These are phyloP conservation scores for Larix sibirica DNA, from an alignment of 83 land plant species.

Conservation along the genomic window DNA sequence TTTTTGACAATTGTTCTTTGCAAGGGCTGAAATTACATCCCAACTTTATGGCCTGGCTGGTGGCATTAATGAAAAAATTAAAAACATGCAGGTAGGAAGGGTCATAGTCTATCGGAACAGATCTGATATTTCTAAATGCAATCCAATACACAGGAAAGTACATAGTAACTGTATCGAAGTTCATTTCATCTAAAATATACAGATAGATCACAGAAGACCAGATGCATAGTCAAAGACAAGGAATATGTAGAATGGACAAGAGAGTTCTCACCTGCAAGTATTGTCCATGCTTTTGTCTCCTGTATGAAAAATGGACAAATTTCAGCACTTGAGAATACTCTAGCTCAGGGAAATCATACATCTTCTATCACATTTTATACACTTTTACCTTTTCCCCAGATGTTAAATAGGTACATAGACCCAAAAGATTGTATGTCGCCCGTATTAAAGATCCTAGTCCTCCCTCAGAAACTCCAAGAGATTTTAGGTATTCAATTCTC, in stretches of 20 bases:
- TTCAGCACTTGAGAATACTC: not conserved
- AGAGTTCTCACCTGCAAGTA: slow-evolving; percentile 64
- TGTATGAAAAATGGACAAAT: slow-evolving; percentile 18
- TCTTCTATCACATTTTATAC: too few relatives aligned
- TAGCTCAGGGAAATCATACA: too few relatives aligned
- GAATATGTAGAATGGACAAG: not conserved
- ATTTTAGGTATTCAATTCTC: slow-evolving; percentile 78
- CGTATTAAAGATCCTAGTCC: slow-evolving; percentile 93
- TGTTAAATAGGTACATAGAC: slow-evolving; percentile 95
- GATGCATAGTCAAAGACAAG: not conserved
- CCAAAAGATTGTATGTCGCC: slow-evolving; percentile 86
- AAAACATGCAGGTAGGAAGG: not conserved
- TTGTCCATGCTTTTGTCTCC: slow-evolving; percentile 99
- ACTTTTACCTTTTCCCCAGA: slow-evolving; percentile 89
- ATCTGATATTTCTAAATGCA: not conserved
- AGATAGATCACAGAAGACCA: not conserved
- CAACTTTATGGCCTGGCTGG: not conserved
- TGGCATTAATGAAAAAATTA: not conserved
- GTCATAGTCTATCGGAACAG: not conserved
- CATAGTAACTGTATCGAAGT: not conserved
- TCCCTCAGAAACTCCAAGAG: slow-evolving; percentile 92
- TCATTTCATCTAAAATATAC: not conserved
- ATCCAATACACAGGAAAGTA: not conserved
- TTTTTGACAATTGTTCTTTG: not conserved
- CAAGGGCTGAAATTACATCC: not conserved